Evolutionary conservation across 2,329 filamentous ascomycete species (phyloP), one percentile per base, ranked within the genome.

Genomic region (Fusarium coicis): DNA sequence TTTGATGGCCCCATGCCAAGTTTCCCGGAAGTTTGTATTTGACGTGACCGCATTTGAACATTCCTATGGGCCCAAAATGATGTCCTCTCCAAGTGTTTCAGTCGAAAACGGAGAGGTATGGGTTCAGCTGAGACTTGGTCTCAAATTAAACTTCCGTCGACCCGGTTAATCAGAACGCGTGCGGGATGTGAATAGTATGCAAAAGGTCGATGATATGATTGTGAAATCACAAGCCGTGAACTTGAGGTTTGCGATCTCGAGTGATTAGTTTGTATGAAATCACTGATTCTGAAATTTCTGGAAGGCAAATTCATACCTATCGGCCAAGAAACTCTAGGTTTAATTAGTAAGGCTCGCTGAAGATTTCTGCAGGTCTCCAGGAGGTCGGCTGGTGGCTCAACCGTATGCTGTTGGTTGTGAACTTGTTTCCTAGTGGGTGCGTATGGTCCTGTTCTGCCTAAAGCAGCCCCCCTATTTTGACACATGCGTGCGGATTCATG

Each of bases 391-490:
- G 32, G 36, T 16, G 10, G 16, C 8, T 16, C n/a, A 40, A 28
- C 16, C 34, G 15, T 32, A 26, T 37, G n/a, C 36, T 47, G 46
- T 68, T 68, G 55, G 63, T 21, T 39, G 46, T 15, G 14, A 62
- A 46, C 23, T 19, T 26, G 16, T 28, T 49, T 28, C 23, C 36
- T 34, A 28, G 36, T 39, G 47, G 32, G 62, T 54, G 47, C 55
- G 46, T 28, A 19, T 62, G 37, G 42, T 46, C 34, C 36, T 39
- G 54, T 44, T 34, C 50, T 65, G 47, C 37, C 63, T 66, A 30
- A 39, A 66, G 34, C 46, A 67, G 32, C 40, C 47, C 63, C 65
- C 65, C 63, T 68, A 62, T 68, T 56, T 62, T 50, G 30, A 23
- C 63, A 36, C 21, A 67, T n/a, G n/a, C 23, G n/a, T 37, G 47